Conservation (phyloP, 352 stramenopile genomes). For the Globisporangium splendens region DNA sequence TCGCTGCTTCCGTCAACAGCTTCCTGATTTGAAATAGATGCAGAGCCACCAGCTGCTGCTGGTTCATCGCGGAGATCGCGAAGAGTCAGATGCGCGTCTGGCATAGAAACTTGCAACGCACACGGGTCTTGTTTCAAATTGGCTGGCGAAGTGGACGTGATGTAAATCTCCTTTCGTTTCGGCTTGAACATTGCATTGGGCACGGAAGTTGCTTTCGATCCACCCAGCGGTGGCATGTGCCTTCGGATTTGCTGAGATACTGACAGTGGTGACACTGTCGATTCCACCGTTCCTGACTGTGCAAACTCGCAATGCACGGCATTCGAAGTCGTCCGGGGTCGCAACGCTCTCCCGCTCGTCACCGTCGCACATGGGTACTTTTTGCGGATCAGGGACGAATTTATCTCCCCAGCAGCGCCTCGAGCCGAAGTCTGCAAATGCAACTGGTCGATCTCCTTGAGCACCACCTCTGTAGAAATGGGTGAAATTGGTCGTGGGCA, state of each 20-base stretch:
- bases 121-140: slow-evolving; percentile 2
- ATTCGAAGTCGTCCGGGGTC: slow-evolving; percentile 18
- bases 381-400: slow-evolving; percentile 4
- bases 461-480: slow-evolving; percentile 28
- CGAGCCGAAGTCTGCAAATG: slow-evolving; percentile 18
- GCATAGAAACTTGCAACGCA: slow-evolving; percentile 7
- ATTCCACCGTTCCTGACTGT: neutral
- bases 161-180: slow-evolving; percentile 20
- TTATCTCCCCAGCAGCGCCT: neutral
- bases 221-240: neutral
- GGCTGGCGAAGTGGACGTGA: slow-evolving; percentile 14
- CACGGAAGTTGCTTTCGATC: neutral
- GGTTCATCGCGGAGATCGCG: slow-evolving; percentile 16
- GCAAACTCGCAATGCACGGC: slow-evolving; percentile 40
- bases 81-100: slow-evolving; percentile 19
- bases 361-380: slow-evolving; percentile 57
- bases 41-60: neutral
- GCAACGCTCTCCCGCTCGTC: slow-evolving; percentile 34
- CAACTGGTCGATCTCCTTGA: slow-evolving; percentile 51
- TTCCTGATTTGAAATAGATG: slow-evolving; percentile 6
- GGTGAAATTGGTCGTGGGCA: neutral
- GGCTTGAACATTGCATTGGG: neutral
- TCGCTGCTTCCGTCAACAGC: neutral
- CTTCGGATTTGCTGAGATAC: neutral
- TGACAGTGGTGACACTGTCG: neutral